These are phyloP conservation scores for Coleophoma crateriformis DNA, from an alignment of 2,329 filamentous ascomycete species.

Conservation along the genomic window DNA sequence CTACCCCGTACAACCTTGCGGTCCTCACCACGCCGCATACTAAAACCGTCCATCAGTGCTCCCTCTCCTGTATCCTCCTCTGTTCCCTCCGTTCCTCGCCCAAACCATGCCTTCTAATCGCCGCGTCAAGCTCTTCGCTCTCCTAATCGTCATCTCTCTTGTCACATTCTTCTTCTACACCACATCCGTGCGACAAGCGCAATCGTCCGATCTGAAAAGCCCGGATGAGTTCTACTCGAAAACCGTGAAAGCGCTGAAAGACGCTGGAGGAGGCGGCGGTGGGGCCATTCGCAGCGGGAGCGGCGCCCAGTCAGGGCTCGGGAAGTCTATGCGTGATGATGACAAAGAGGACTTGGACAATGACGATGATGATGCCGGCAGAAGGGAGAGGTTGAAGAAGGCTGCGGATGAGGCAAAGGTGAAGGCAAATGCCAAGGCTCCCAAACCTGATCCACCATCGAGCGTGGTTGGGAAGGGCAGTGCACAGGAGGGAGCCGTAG, in stretches of 20 bases:
- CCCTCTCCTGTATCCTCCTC: no score
- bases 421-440: constrained; percentile 60
- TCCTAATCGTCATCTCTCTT: constrained; percentile 59
- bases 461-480: constrained; percentile 42
- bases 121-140: constrained; percentile 60
- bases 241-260: constrained; percentile 47
- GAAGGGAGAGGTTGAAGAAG: constrained; percentile 50
- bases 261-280: constrained; percentile 1
- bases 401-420: constrained; percentile 66
- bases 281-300: neutral
- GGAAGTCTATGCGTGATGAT: constrained; percentile 44
- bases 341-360: constrained; percentile 41
- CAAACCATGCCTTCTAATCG: constrained; percentile 61
- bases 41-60: no score
- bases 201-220: constrained; percentile 34
- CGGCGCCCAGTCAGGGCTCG: neutral
- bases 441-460: constrained; percentile 53
- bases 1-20: no score
- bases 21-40: no score
- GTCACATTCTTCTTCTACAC: constrained; percentile 70
- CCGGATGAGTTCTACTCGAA: constrained; percentile 54
- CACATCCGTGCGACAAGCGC: constrained; percentile 46
- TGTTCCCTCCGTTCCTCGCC: neutral
- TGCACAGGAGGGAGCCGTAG: constrained; percentile 33
- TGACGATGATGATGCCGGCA: constrained; percentile 46